Evolutionary conservation across 208 protist genomes (phyloP), one percentile per base, ranked within the genome.

Genomic region (Leishmania major): DNA sequence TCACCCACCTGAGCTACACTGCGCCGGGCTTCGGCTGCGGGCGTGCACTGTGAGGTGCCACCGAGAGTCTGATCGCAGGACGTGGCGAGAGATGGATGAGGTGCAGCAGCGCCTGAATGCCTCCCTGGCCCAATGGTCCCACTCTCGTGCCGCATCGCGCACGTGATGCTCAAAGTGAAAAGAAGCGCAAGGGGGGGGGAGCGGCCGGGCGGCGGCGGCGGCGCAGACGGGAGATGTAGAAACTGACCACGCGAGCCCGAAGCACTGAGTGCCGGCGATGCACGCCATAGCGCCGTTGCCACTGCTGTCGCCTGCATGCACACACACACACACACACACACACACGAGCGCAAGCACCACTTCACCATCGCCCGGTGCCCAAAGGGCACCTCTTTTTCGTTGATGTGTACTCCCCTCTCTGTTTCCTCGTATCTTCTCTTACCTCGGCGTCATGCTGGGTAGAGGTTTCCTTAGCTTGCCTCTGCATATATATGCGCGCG

Each of bases 1-100:
- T 28, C 75, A 80, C 59, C 76, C 91, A 10, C 94, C 93, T 11
- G 92, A 96, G 87, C 88, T 90, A 69, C 90, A 96, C 85, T 97
- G 93, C 67, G 88, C 88, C 17, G 89, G 87, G 35, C 84, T 97
- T 40, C 85, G 82, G 40, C 83, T 97, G 75, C 87, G 90, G 28
- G 78, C 83, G 55, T 94, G 91, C 78, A 72, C 87, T 47, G 71
- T 97, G 66, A 64, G 81, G 59, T 79, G 78, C 51, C 80, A 89
- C 73, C 82, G 84, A 47, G 87, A 84, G 71, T 49, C 80, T 53
- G 75, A 73, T 45, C 57, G 79, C 35, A 69, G 45, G 5, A 74
- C 75, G 37, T 84, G 83, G 87, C 31, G 64, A 19, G 85, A 86
- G 64, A 91, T 96, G 80, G 86, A 79, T 28, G 85, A 80, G 70